Evolutionary conservation across 768 basidiomycete genomes (phyloP), one percentile per base, ranked within the genome.

Genomic region (Aureoboletus auriporus): DNA sequence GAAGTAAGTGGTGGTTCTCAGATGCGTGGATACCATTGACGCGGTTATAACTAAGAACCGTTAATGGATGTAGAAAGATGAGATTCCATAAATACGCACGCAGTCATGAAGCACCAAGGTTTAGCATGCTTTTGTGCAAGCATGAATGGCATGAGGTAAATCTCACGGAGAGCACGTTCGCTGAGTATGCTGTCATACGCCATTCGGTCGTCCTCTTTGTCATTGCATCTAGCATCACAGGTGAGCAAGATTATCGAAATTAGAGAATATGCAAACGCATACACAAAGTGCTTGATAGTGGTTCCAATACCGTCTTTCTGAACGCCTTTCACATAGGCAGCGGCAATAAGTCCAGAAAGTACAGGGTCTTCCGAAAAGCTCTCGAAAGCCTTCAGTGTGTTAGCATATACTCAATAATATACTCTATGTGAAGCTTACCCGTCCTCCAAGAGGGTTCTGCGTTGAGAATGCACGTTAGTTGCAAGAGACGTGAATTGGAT

Each of bases 261-360:
- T 23, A 23, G 20, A 23, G 20, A 2, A 43, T 3, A 35, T 6
- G 8, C 12, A 13, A 10, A 27, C 16, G 57, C 72, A n/a, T 64
- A 84, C 83, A 84, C 81, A 53, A 87, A 91, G 61, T 92, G 90
- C 62, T 92, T 92, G 71, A 91, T 84, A 4, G 84, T 75, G 6
- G 80, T 75, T 16, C 83, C 86, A 39, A 93, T 80, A 1, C 89
- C 88, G n/a, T 79, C 78, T 16, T 65, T 77, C 65, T 93, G 90
- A 3, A 89, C 75, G 7, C 88, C 88, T 43, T 79, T 82, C n/a
- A 89, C 75, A 55, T 89, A 91, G 13, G 84, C 75, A 0, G 85
- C 77, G 2, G 86, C 78, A 14, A 87, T 75, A 53, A 77, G 70
- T 8, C 89, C 89, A 6, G 85, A 86, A 5, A 91, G 73, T 50